Evolutionary conservation across 345 rosid genomes (phyloP).

Genomic region (Raphanus raphanistrum): DNA sequence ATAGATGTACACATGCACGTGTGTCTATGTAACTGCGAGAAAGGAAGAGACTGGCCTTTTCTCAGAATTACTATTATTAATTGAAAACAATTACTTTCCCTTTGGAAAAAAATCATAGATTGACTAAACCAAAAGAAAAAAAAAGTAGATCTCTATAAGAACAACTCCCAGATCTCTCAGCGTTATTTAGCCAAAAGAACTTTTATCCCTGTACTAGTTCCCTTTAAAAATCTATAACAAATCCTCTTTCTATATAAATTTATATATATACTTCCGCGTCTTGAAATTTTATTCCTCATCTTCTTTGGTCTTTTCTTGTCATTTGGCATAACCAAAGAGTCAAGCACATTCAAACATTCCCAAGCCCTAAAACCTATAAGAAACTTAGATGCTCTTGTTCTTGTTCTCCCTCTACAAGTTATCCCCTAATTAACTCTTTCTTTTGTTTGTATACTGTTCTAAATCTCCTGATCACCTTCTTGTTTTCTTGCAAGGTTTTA

Average conservation of each 20-base stretch:
- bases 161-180: slow-evolving; percentile 46
- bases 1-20: slow-evolving; percentile 38
- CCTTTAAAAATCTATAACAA: neutral
- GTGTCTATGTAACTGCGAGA: slow-evolving; percentile 39
- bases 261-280: slow-evolving; percentile 32
- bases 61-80: neutral
- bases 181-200: slow-evolving; percentile 31
- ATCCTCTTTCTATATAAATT: slow-evolving; percentile 12
- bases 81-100: slow-evolving; percentile 12
- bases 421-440: slow-evolving; percentile 40
- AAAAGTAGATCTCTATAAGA: slow-evolving; percentile 50
- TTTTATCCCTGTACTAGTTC: neutral
- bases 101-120: slow-evolving; percentile 12
- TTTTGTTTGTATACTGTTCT: slow-evolving; percentile 47
- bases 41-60: slow-evolving; percentile 32
- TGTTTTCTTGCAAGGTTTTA: slow-evolving; percentile 42
- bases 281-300: slow-evolving; percentile 44
- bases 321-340: slow-evolving; percentile 59
- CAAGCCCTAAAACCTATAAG: slow-evolving; percentile 43
- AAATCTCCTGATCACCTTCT: slow-evolving; percentile 40
- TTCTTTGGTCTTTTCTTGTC: slow-evolving; percentile 57
- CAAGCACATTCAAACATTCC: slow-evolving; percentile 52
- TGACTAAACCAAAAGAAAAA: slow-evolving; percentile 22
- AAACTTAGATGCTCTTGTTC: slow-evolving; percentile 45
- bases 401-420: slow-evolving; percentile 35